Evolutionary conservation across 352 stramenopile species (phyloP), one percentile per base, ranked within the genome.

Genomic region (Phytophthora pluvialis): DNA sequence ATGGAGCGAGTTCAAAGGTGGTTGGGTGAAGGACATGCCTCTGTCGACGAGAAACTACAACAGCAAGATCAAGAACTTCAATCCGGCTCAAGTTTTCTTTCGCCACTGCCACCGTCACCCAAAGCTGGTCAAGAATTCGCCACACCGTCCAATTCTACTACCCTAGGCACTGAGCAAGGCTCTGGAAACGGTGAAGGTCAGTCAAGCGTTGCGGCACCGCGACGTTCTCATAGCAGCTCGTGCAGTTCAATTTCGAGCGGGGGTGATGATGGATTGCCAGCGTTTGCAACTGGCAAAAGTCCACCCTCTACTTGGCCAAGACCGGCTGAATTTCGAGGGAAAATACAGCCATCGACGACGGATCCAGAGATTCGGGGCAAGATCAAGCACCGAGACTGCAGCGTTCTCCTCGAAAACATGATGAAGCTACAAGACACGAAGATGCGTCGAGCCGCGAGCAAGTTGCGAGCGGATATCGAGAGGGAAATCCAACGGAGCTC

Each of bases 351-450:
- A 46, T 18, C n/a, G 6, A 2, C 7, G 39, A 11, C 40, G 29
- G 21, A 25, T 7, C 12, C 11, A 12, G 36, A 54, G 11, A 12
- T 44, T 12, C 60, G 29, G 16, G 15, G 15, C 28, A 52, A 58
- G 8, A 44, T 48, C 48, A 73, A 70, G 44, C 60, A 73, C 18
- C 66, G 60, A 48, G 66, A 73, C 11, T 73, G 66, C 32, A 62
- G 61, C n/a, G 62, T 66, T 57, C 49, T 73, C 3, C 53, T 73
- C 1, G 66, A 70, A 32, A 67, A 51, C 10, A 57, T 73, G 66
- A 66, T 70, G 53, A 52, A 70, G 43, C 38, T 70, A n/a, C 60
- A 70, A 16, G 56, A 54, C 31, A 65, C 51, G 35, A 59, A 67
- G 28, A 53, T 63, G 15, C 60, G 44, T 12, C 47, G 44, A 40